Evolutionary conservation across 2,329 filamentous ascomycete genomes (phyloP).

Genomic region (Ophiostoma ulmi): DNA sequence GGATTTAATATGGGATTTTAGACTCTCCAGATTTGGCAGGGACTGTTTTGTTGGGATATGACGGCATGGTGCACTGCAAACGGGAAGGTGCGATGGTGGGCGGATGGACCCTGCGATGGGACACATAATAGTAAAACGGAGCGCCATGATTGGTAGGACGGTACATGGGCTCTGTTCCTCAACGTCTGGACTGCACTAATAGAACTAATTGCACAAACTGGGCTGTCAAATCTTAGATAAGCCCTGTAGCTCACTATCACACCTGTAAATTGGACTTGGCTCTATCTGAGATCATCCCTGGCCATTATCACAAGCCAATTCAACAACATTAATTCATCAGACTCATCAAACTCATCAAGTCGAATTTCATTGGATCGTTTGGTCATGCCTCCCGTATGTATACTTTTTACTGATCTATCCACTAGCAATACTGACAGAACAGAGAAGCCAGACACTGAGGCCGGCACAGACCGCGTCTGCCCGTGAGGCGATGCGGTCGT

Average conservation of each 20-base stretch:
- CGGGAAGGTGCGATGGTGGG: slow-evolving; percentile 15
- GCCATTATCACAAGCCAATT: slow-evolving; percentile 5
- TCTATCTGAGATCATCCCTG: neutral
- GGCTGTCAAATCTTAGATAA: slow-evolving; percentile 1
- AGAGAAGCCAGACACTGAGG: slow-evolving; percentile 55
- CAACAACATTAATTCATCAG: neutral
- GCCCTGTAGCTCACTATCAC: neutral
- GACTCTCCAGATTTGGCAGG: neutral
- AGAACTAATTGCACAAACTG: neutral
- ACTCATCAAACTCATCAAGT: too few species aligned
- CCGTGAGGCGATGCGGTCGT: slow-evolving; percentile 70
- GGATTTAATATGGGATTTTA: neutral
- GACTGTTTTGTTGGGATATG: slow-evolving; percentile 23
- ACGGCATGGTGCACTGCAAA: slow-evolving; percentile 20
- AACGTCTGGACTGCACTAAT: neutral
- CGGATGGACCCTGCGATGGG: slow-evolving; percentile 12
- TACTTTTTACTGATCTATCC: neutral
- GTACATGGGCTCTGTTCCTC: neutral
- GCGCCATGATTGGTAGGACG: slow-evolving; percentile 11
- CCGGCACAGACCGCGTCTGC: slow-evolving; percentile 58
- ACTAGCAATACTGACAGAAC: slow-evolving; percentile 14
- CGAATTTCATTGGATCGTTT: neutral
- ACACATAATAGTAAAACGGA: slow-evolving; percentile 21
- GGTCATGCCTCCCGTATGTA: slow-evolving; percentile 20
- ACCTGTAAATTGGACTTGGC: neutral